Evolutionary conservation across 2,329 filamentous ascomycete species (phyloP).

Genomic region (Phoma sp.): DNA sequence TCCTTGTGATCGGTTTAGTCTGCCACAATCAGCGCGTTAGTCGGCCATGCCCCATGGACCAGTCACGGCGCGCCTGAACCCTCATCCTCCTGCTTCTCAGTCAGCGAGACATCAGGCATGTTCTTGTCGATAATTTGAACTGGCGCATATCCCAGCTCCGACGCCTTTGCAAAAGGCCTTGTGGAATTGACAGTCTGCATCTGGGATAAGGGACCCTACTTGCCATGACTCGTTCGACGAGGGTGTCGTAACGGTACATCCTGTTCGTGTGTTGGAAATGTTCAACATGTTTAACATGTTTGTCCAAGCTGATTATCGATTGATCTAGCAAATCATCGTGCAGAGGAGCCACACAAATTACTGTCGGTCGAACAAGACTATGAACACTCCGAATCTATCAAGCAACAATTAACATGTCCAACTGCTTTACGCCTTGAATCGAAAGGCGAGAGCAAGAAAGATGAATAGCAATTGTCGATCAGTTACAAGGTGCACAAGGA

Average conservation of each 20-base stretch:
- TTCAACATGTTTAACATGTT: too few species aligned
- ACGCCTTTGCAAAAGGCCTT: slow-evolving; percentile 4
- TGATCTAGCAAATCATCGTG: too few species aligned
- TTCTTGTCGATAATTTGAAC: slow-evolving; percentile 23
- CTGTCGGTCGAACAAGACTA: too few species aligned
- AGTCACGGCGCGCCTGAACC: neutral
- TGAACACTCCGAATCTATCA: too few species aligned
- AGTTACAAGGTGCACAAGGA: neutral
- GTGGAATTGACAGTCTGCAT: slow-evolving; percentile 5
- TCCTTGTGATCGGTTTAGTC: too few species aligned
- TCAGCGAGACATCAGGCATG: slow-evolving; percentile 15
- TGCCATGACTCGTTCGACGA: slow-evolving; percentile 15
- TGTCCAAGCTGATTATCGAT: too few species aligned
- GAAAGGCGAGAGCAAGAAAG: neutral
- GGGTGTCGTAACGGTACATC: slow-evolving; percentile 13
- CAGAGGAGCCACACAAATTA: too few species aligned
- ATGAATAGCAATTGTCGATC: neutral
- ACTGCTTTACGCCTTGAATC: too few species aligned
- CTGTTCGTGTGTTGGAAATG: too few species aligned
- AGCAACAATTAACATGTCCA: too few species aligned
- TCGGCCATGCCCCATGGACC: neutral
- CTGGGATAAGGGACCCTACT: slow-evolving; percentile 6
- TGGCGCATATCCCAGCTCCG: slow-evolving; percentile 23
- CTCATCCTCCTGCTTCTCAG: neutral
- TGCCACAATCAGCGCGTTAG: too few species aligned